Evolutionary conservation across 169 alveolate genomes (phyloP), one percentile per base, ranked within the genome.

Genomic region (Sarcocystis neurona): DNA sequence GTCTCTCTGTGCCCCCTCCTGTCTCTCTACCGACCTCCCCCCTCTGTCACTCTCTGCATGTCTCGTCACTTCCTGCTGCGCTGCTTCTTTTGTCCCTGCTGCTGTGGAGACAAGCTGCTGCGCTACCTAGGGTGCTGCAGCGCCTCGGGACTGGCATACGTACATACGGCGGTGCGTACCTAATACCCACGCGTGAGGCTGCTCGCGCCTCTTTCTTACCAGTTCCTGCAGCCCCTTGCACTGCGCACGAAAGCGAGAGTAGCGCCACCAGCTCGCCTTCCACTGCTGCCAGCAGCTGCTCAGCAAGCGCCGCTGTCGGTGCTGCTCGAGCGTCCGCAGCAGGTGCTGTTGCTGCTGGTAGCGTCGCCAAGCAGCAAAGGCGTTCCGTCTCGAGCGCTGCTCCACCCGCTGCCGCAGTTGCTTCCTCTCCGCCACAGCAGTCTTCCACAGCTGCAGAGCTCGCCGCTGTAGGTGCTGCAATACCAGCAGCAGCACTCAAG

Each of bases 161-260:
- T n/a, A n/a, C n/a, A n/a, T n/a, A n/a, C n/a, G n/a, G n/a, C n/a
- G n/a, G n/a, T n/a, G n/a, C n/a, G n/a, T n/a, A n/a, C n/a, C n/a
- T n/a, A n/a, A n/a, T n/a, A n/a, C n/a, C n/a, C n/a, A n/a, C n/a
- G n/a, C n/a, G n/a, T n/a, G n/a, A n/a, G n/a, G n/a, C n/a, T n/a
- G 66, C 66, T 23, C 12, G 30, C 66, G 30, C 30, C 23, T 53
- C 66, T 15, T 15, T 6, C 75, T 63, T 37, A 63, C 75, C 75
- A 43, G 0, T 15, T 72, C 82, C 56, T 72, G 82, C n/a, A 72
- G 82, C 10, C 56, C 32, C 34, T 53, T n/a, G 32, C 82, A 72
- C 82, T 72, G 82, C 47, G 82, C 6, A 5, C 82, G 82, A 39
- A 72, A 72, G 47, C 20, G 47, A 18, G 41, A 47, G 53, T 72